phyloP scores from a whole-genome alignment of 2,329 filamentous ascomycete species.

The Boeremia lycopersici region DNA sequence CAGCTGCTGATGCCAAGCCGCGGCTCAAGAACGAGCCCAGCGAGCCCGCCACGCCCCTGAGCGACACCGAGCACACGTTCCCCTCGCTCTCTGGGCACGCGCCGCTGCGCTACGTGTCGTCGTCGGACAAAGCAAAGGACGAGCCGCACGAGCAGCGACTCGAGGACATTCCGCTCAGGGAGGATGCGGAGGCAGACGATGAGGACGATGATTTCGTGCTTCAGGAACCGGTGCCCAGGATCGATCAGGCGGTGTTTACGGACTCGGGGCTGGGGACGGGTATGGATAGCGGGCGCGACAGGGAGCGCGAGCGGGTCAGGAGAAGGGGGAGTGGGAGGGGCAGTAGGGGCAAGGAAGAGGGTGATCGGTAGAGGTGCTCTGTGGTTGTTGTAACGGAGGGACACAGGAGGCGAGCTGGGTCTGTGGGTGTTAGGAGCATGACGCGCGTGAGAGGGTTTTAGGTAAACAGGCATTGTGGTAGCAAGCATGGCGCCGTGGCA shows the following conservation, averaged over 20 bases:
- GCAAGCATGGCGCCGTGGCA: neutral
- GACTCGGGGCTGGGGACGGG: slow-evolving; percentile 58
- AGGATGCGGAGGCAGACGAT: slow-evolving; percentile 51
- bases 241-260: slow-evolving; percentile 24
- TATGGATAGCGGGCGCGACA: slow-evolving; percentile 45
- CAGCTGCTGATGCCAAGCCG: too few species aligned
- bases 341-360: neutral
- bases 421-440: neutral
- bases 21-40: slow-evolving; percentile 13
- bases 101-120: slow-evolving; percentile 47
- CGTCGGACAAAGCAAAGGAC: slow-evolving; percentile 24
- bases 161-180: slow-evolving; percentile 29
- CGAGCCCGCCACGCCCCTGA: slow-evolving; percentile 33
- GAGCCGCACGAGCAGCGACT: slow-evolving; percentile 21
- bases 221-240: slow-evolving; percentile 33
- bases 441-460: neutral
- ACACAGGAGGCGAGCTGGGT: neutral
- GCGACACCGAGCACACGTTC: slow-evolving; percentile 56
- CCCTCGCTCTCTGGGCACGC: slow-evolving; percentile 54
- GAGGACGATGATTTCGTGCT: slow-evolving; percentile 53
- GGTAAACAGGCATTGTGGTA: neutral
- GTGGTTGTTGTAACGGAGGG: neutral
- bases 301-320: slow-evolving; percentile 22
- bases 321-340: slow-evolving; percentile 17
- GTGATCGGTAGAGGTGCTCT: neutral